Evolutionary conservation across 495 filamentous ascomycete genomes (phyloP).

Genomic region (Penicillium canariense): DNA sequence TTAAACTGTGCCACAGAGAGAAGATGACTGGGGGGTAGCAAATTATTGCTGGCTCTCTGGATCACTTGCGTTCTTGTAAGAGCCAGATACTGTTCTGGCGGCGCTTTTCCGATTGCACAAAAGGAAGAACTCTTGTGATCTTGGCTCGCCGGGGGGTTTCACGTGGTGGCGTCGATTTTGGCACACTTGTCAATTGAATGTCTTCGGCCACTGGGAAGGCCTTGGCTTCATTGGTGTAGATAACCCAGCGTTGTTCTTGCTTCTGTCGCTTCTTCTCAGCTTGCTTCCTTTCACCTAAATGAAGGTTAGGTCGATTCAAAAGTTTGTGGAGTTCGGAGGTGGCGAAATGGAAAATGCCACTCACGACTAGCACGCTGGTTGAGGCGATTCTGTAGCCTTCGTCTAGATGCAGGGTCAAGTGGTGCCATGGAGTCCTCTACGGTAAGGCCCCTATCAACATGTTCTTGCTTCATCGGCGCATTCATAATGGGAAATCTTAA

Average conservation of each 20-base stretch:
- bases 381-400: slow-evolving; percentile 27
- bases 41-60: not conserved
- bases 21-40: slow-evolving; percentile 1
- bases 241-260: slow-evolving; percentile 15
- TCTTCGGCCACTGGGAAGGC: not conserved
- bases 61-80: not conserved
- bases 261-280: not conserved
- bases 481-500: too few species aligned
- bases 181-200: not conserved
- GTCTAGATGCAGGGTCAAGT: slow-evolving; percentile 15
- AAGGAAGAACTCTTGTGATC: not conserved
- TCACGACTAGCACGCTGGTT: slow-evolving; percentile 28
- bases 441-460: not conserved
- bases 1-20: slow-evolving; percentile 10
- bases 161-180: not conserved
- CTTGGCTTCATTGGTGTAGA: slow-evolving; percentile 15
- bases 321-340: not conserved
- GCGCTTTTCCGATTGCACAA: not conserved
- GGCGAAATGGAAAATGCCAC: slow-evolving; percentile 2
- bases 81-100: not conserved
- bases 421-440: not conserved
- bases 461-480: not conserved
- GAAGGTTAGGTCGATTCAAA: too few species aligned
- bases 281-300: slow-evolving; percentile 19
- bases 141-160: not conserved